Conservation (phyloP, 768 basidiomycete species). For the Rossbeevera mucosa region DNA sequence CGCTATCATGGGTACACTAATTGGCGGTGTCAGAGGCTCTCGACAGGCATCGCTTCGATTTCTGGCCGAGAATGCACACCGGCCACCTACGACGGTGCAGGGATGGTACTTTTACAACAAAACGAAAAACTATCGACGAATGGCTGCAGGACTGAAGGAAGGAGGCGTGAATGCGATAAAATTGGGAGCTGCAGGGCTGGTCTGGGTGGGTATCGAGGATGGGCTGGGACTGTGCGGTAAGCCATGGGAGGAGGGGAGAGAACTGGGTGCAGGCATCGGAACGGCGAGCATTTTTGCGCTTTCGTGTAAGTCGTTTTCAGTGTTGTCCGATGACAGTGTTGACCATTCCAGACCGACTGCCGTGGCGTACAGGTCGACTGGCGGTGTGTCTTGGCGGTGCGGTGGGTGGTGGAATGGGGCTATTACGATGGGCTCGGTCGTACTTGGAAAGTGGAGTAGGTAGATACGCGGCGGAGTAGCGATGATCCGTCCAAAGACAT, state of each 20-base stretch:
- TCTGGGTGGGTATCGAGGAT: constrained; percentile 50
- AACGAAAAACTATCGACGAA: constrained; percentile 87
- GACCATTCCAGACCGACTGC: constrained; percentile 48
- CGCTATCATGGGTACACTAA: constrained; percentile 54
- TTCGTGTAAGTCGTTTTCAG: constrained; percentile 40
- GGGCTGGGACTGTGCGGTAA: constrained; percentile 34
- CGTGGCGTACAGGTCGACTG: constrained; percentile 45
- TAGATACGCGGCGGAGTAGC: constrained; percentile 8
- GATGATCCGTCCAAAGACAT: constrained; percentile 5
- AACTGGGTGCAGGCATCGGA: constrained; percentile 61
- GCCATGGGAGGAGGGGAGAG: constrained; percentile 40
- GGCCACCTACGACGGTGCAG: constrained; percentile 75
- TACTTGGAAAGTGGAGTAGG: constrained; percentile 18
- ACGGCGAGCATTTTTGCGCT: constrained; percentile 56
- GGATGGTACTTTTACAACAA: constrained; percentile 98
- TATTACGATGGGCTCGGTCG: constrained; percentile 38
- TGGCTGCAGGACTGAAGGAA: constrained; percentile 66
- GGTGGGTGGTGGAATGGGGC: constrained; percentile 51
- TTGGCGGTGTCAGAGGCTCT: constrained; percentile 72
- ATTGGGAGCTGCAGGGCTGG: constrained; percentile 43
- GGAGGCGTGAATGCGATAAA: constrained; percentile 54
- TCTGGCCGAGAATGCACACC: constrained; percentile 90
- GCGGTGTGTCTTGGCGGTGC: constrained; percentile 52
- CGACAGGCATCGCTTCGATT: constrained; percentile 71
- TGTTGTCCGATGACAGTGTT: neutral